These are phyloP conservation scores for Leccinum longicurvipes DNA, from an alignment of 768 basidiomycete species.

Conservation along the genomic window DNA sequence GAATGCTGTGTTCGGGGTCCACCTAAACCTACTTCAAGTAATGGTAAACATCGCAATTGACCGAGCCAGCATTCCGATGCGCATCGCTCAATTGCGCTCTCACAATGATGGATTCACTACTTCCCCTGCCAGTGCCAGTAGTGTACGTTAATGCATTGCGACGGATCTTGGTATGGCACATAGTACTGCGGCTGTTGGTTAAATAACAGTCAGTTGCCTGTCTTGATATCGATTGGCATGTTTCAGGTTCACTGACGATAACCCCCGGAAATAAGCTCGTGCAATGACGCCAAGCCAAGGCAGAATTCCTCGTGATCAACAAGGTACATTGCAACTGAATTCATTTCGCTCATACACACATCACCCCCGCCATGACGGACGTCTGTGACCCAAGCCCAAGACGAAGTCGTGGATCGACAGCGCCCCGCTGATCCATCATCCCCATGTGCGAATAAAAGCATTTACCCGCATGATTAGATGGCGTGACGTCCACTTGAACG, in stretches of 20 bases:
- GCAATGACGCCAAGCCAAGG: neutral
- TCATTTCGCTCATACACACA: slow-evolving; percentile 15
- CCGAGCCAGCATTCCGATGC: too few relatives aligned
- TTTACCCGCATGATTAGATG: slow-evolving; percentile 23
- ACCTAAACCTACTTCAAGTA: too few relatives aligned
- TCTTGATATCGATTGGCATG: too few relatives aligned
- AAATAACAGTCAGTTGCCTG: too few relatives aligned
- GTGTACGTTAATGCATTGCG: too few relatives aligned
- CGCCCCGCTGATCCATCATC: slow-evolving; percentile 23
- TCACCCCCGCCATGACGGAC: slow-evolving; percentile 25
- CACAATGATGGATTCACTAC: too few relatives aligned
- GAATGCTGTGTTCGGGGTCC: too few relatives aligned
- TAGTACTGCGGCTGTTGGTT: too few relatives aligned
- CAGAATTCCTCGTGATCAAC: neutral
- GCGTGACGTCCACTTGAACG: slow-evolving; percentile 28
- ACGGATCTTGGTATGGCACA: too few relatives aligned
- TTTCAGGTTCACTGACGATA: neutral
- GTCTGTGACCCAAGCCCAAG: slow-evolving; percentile 20
- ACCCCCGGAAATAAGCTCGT: neutral
- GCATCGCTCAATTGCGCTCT: too few relatives aligned
- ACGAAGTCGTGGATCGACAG: slow-evolving; percentile 5
- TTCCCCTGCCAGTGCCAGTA: too few relatives aligned
- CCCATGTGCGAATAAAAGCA: slow-evolving; percentile 28
- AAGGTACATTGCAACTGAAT: neutral
- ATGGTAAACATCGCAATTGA: too few relatives aligned